These are phyloP conservation scores for Neurospora cerealis DNA, from an alignment of 495 filamentous ascomycete species.

Conservation along the genomic window DNA sequence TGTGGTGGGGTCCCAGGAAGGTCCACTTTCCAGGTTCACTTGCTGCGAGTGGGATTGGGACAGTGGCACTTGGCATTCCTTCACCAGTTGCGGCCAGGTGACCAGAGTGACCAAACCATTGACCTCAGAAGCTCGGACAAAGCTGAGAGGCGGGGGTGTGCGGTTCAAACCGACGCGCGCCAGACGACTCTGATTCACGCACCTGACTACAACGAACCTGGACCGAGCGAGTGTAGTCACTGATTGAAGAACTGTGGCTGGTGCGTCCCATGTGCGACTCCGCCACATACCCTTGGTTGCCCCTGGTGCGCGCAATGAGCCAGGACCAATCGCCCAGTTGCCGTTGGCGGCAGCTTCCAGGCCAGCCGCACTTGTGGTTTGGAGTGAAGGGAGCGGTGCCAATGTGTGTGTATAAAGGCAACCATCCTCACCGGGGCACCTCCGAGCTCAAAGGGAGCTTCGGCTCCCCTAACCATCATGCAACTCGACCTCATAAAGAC, in stretches of 20 bases:
- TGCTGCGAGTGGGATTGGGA: not conserved
- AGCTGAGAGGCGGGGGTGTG: not conserved
- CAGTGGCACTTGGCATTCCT: not conserved
- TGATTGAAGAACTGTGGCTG: not conserved
- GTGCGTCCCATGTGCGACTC: not conserved
- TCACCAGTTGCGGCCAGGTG: not conserved
- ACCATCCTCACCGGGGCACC: conserved; percentile 4
- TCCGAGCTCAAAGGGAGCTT: conserved; percentile 3
- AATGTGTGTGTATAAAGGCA: conserved; percentile 5
- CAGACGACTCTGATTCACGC: not conserved
- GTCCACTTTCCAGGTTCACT: not conserved
- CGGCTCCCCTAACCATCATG: conserved; percentile 7
- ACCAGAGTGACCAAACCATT: not conserved
- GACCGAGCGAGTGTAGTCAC: not conserved
- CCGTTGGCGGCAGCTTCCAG: not conserved
- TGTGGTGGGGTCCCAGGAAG: not conserved
- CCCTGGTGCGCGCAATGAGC: not conserved
- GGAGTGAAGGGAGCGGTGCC: not conserved
- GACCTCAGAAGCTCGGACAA: not conserved
- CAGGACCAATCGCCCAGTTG: not conserved
- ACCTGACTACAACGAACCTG: not conserved
- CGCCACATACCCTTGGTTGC: not conserved
- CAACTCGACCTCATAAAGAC: conserved; percentile 1
- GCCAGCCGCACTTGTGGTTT: not conserved
- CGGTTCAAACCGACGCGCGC: not conserved